Conservation (phyloP, 345 rosid genomes). For the Schrenkiella parvula region DNA sequence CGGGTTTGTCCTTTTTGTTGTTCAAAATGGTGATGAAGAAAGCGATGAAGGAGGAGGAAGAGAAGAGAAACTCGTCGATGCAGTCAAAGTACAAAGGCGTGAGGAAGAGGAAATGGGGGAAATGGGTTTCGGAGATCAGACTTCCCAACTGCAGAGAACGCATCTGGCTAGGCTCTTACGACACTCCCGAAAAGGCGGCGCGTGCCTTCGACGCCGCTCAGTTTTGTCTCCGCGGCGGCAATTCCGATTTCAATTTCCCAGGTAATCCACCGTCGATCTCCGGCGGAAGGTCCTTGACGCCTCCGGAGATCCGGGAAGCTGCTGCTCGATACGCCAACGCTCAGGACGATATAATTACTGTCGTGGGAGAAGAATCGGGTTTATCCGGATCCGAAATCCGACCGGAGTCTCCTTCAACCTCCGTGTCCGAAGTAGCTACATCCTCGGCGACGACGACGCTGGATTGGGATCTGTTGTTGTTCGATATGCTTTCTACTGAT, state of each 20-base stretch:
- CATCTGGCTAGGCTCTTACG: conserved; percentile 84
- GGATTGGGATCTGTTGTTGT: conserved; percentile 25
- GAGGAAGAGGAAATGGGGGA: conserved; percentile 89
- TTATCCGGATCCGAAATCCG: conserved; percentile 31
- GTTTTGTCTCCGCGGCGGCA: conserved; percentile 66
- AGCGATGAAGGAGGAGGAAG: conserved; percentile 9
- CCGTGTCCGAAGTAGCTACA: conserved; percentile 38
- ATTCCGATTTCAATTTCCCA: conserved; percentile 68
- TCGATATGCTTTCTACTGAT: conserved; percentile 35
- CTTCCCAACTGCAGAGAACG: conserved; percentile 76
- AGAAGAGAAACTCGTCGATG: conserved; percentile 5
- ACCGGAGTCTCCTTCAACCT: conserved; percentile 46
- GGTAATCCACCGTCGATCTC: conserved; percentile 57
- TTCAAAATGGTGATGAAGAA: conserved; percentile 24
- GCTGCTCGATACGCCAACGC: conserved; percentile 53
- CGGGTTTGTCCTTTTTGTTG: neutral
- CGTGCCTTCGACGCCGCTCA: conserved; percentile 85
- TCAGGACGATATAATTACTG: neutral
- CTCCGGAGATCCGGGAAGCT: conserved; percentile 52
- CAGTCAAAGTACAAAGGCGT: conserved; percentile 69
- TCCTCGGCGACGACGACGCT: conserved; percentile 35
- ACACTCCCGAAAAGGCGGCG: conserved; percentile 74
- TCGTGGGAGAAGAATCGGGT: neutral
- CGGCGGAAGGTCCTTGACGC: conserved; percentile 45
- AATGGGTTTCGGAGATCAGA: conserved; percentile 86